Conservation (phyloP, 202 grass and related monocot genomes). For the Musa balbisiana region DNA sequence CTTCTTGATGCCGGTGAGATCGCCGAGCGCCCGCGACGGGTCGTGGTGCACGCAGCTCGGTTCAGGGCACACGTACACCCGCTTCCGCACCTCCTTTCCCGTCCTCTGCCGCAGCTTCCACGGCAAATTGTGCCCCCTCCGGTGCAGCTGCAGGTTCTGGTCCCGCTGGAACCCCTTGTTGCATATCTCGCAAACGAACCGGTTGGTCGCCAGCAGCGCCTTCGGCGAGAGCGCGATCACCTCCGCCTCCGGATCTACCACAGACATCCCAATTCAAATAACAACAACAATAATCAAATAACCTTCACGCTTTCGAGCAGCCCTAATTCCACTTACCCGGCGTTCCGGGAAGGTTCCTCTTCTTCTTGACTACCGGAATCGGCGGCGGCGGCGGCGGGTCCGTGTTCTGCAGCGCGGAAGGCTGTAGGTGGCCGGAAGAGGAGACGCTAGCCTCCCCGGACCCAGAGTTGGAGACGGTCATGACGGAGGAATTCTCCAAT, state of each 20-base stretch:
- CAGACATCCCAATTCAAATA: not conserved
- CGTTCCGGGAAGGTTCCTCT: conserved; percentile 95
- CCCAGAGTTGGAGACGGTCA: conserved; percentile 45
- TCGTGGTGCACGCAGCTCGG: conserved; percentile 83
- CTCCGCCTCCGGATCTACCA: conserved; percentile 91
- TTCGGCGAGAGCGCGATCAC: conserved; percentile 94
- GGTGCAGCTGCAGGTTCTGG: conserved; percentile 97
- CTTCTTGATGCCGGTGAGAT: conserved; percentile 98
- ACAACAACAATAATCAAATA: not conserved
- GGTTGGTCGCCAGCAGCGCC: conserved; percentile 85
- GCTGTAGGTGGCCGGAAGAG: conserved; percentile 39
- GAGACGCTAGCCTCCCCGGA: conserved; percentile 51
- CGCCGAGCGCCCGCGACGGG: conserved; percentile 65
- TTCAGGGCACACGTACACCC: conserved; percentile 96
- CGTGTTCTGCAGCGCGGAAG: conserved; percentile 17
- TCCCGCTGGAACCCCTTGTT: conserved; percentile 98
- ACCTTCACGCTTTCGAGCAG: conserved; percentile 1
- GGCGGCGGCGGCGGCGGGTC: conserved; percentile 16
- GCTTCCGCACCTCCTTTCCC: conserved; percentile 81
- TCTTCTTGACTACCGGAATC: conserved; percentile 64
- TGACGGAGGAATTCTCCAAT: conserved; percentile 47
- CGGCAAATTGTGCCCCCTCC: conserved; percentile 91
- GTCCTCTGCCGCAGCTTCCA: conserved; percentile 95
- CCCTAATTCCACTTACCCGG: conserved; percentile 53
- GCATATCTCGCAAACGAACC: conserved; percentile 99